Evolutionary conservation across 164 flowering plant species (phyloP).

Genomic region (Houttuynia cordata): DNA sequence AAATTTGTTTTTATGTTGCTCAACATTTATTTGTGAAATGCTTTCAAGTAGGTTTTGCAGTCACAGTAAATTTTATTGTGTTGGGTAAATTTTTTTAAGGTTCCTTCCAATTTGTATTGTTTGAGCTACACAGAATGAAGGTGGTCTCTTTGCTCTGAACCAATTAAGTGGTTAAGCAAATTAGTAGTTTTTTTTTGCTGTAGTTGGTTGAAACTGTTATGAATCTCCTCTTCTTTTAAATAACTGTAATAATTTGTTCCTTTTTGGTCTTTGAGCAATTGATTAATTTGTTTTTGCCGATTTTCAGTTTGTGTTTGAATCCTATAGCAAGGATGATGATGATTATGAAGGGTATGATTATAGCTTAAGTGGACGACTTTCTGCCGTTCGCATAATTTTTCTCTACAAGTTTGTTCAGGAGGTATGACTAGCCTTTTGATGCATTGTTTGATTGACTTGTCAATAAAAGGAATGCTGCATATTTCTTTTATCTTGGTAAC

Average conservation of each 20-base stretch:
- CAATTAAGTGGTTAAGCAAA: too few species aligned
- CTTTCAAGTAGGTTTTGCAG: too few species aligned
- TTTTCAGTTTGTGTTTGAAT: conserved; percentile 64
- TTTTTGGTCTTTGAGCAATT: not conserved
- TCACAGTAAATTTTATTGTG: too few species aligned
- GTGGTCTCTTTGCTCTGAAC: too few species aligned
- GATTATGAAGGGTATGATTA: conserved; percentile 95
- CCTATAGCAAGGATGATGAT: conserved; percentile 83
- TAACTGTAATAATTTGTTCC: not conserved
- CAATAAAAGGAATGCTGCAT: not conserved
- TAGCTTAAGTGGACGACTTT: conserved; percentile 75
- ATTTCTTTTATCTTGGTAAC: not conserved
- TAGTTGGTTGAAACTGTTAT: too few species aligned
- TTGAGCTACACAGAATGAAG: too few species aligned
- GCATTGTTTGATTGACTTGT: not conserved
- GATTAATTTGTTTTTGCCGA: not conserved
- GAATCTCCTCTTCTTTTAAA: too few species aligned
- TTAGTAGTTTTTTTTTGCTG: too few species aligned
- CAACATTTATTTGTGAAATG: too few species aligned
- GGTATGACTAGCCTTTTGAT: conserved; percentile 30
- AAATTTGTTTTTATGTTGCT: too few species aligned
- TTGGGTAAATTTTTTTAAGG: too few species aligned
- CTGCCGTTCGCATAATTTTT: conserved; percentile 91
- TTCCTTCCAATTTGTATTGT: too few species aligned
- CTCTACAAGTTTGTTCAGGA: conserved; percentile 92